Evolutionary conservation across 768 basidiomycete genomes (phyloP), one percentile per base, ranked within the genome.

Genomic region (Auricularia sp.): DNA sequence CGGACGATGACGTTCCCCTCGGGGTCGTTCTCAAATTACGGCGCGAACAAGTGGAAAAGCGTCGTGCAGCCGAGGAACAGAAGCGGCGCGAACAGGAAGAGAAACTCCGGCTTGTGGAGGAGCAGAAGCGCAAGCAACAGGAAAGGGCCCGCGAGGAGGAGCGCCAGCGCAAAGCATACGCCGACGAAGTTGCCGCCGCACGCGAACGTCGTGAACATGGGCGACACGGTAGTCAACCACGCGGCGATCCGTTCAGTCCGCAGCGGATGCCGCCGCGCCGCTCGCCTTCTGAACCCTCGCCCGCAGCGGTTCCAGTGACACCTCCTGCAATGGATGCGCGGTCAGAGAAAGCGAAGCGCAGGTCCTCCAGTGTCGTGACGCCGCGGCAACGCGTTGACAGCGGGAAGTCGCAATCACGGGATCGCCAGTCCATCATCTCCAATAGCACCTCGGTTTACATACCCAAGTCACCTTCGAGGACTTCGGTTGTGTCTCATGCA

Each of bases 1-100:
- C 83, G 66, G 87, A 89, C 51, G 88, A 90, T 72, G 78, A 78
- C 62, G 78, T 88, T 67, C 90, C 90, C 2, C 76, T 90, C 47
- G 84, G 82, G 18, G 83, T 90, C 70, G 81, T 85, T n/a, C 76
- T 89, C 36, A 62, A 44, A 24, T 18, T 39, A 18, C 44, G 13
- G 33, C 33, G 36, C 18, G 42, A 35, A 70, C 85, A 86, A 63
- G 82, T 82, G 73, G 86, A 85, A 77, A 86, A 86, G 78, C 84
- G 83, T 69, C 85, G 85, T 54, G 87, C 87, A 73, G 84, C 88
- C 74, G 88, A 88, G 76, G 85, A 85, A 54, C 81, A 75, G 34
- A 66, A 61, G 54, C 88, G 89, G 69, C 77, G 90, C 69, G 81
- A 78, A 56, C 80, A 80, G 72, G 83, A 88, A 69, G 81, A 82